phyloP scores from a whole-genome alignment of 2,329 filamentous ascomycete species.

The Colletotrichum salicis region DNA sequence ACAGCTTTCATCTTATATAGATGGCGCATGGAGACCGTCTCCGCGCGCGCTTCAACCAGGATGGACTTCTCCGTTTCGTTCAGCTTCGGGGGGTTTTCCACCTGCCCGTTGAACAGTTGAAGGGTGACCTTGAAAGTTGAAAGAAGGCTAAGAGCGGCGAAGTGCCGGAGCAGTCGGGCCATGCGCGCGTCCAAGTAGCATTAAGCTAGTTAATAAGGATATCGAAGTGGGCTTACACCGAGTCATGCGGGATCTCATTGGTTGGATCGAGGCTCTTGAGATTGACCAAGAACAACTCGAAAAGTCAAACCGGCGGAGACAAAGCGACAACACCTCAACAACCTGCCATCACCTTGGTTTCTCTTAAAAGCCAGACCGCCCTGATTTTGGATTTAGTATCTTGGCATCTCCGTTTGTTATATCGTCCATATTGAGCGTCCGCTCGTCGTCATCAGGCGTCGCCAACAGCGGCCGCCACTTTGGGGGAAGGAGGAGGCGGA shows the following conservation, averaged over 20 bases:
- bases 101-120: not conserved
- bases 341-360: slow-evolving; percentile 18
- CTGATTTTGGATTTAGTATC: slow-evolving; percentile 11
- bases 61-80: slow-evolving; percentile 1
- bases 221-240: slow-evolving; percentile 6
- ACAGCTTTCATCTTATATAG: slow-evolving; percentile 13
- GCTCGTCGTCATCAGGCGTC: not conserved
- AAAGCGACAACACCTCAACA: not conserved
- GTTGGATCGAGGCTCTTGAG: not conserved
- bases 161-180: slow-evolving; percentile 20
- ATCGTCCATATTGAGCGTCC: not conserved
- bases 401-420: slow-evolving; percentile 14
- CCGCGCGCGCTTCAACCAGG: slow-evolving; percentile 10
- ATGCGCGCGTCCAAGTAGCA: not conserved
- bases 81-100: not conserved
- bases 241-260: slow-evolving; percentile 27
- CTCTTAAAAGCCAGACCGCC: slow-evolving; percentile 17
- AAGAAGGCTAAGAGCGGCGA: not conserved
- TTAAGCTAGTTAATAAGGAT: slow-evolving; percentile 18
- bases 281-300: slow-evolving; percentile 25
- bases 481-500: not conserved
- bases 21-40: not conserved
- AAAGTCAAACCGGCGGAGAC: slow-evolving; percentile 18
- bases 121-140: not conserved
- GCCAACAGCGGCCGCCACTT: not conserved